Evolutionary conservation across 768 basidiomycete species (phyloP), one percentile per base, ranked within the genome.

Genomic region (Pisolithus albus): DNA sequence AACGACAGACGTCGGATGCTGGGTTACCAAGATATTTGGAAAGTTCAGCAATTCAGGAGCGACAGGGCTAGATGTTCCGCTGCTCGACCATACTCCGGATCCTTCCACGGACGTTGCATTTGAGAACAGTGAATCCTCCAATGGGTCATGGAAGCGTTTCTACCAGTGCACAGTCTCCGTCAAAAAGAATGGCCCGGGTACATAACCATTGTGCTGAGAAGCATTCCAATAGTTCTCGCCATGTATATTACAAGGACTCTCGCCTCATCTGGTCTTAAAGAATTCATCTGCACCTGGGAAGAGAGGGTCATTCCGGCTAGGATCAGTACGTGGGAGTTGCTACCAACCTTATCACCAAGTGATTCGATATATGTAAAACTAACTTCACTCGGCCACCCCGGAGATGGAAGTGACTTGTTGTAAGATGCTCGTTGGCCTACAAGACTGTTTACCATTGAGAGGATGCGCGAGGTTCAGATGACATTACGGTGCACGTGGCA

Each of bases 191-290:
- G 90, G 90, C 61, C 92, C 90, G 11, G 91, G 88, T 19, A 87
- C 83, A 62, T 88, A 89, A 55, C 87, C 86, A 53, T 81, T 78
- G 32, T 72, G 30, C 84, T 82, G 34, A 87, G 77, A 42, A 91
- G 82, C 88, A 91, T 91, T 16, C 88, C 89, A 57, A 94, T 92
- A 0, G 92, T 94, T 16, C 92, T 92, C 62, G 78, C 91, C 34
- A 91, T 92, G 72, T 92, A 92, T 24, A 93, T 84, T 52, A 93
- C 75, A 48, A 92, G 82, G n/a, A 93, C 88, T 49, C 80, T 77
- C 10, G 87, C 82, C 61, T 92, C 89, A 56, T 87, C 81, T 18
- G 75, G 72, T 42, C 72, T 66, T 47, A 67, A 67, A 15, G 70
- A 55, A 54, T 82, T 80, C 84, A 86, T 81, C 36, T 39, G 48